Evolutionary conservation across 768 basidiomycete species (phyloP).

Genomic region (Termitomyces sp.): DNA sequence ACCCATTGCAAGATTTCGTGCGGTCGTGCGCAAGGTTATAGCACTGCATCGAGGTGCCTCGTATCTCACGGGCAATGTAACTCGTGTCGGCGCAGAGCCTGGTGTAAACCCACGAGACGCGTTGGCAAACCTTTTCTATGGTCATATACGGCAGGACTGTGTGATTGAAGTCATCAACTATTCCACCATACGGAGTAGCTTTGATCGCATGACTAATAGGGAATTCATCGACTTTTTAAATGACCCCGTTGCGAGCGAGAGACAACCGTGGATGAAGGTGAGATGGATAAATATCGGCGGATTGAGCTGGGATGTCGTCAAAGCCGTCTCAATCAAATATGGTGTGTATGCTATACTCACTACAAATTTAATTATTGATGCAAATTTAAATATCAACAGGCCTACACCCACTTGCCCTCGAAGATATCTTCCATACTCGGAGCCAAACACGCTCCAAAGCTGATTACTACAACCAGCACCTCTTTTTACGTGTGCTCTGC

Average conservation of each 20-base stretch:
- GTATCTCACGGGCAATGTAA: conserved; percentile 21
- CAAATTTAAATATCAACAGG: conserved; percentile 27
- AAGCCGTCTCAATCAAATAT: conserved; percentile 59
- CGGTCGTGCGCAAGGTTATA: conserved; percentile 57
- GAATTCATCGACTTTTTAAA: conserved; percentile 57
- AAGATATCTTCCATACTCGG: conserved; percentile 59
- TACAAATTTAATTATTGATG: not conserved
- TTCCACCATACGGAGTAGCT: conserved; percentile 47
- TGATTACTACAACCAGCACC: conserved; percentile 65
- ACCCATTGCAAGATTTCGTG: conserved; percentile 48
- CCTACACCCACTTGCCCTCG: conserved; percentile 66
- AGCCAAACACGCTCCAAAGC: conserved; percentile 56
- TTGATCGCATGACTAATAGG: conserved; percentile 51
- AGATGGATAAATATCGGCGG: conserved; percentile 75
- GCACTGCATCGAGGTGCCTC: conserved; percentile 51
- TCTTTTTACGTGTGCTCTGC: conserved; percentile 65
- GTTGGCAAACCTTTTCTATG: conserved; percentile 49
- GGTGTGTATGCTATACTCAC: conserved; percentile 31
- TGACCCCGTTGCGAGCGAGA: conserved; percentile 34
- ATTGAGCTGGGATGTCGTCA: conserved; percentile 68
- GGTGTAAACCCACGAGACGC: conserved; percentile 64
- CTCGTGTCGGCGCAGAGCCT: conserved; percentile 59
- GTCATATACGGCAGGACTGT: conserved; percentile 55
- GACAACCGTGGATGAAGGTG: conserved; percentile 61
- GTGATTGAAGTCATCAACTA: conserved; percentile 67